Percentiles rank a stretch among this genome's conserved stretches.
These are phyloP conservation scores for Colletotrichum liriopes DNA, from an alignment of 2,329 filamentous ascomycete genomes.

Conservation along the genomic window DNA sequence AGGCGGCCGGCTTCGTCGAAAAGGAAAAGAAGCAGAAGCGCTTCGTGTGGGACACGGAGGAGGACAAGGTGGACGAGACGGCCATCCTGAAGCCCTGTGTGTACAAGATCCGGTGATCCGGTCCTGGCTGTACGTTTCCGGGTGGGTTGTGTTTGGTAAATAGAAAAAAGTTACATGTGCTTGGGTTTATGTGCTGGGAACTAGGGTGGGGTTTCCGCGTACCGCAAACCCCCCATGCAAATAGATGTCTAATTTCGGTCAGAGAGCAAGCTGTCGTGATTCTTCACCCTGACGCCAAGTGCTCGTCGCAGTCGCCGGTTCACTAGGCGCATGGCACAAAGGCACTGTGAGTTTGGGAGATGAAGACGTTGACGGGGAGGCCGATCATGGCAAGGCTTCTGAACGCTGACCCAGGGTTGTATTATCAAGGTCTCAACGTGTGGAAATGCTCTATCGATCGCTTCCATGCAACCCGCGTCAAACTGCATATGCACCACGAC, in stretches of 20 bases:
- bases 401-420: background rate
- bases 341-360: background rate
- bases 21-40: conserved; percentile 66
- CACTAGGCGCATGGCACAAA: background rate
- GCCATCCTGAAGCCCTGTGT: conserved; percentile 91
- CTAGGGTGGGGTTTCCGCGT: background rate
- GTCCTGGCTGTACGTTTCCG: background rate
- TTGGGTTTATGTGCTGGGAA: background rate
- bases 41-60: conserved; percentile 72
- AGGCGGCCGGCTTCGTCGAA: conserved; percentile 66
- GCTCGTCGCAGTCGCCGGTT: background rate
- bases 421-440: background rate
- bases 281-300: background rate
- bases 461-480: conserved; percentile 12
- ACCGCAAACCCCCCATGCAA: background rate
- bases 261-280: background rate
- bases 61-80: conserved; percentile 72
- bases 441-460: conserved; percentile 18
- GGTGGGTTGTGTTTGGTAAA: background rate
- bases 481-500: conserved; percentile 11
- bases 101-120: conserved; percentile 84
- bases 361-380: background rate
- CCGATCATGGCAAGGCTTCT: background rate
- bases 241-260: background rate
- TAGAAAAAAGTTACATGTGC: conserved; percentile 29